These are phyloP conservation scores for Arthrobotrys iridis DNA, from an alignment of 2,329 filamentous ascomycete genomes.

Conservation along the genomic window DNA sequence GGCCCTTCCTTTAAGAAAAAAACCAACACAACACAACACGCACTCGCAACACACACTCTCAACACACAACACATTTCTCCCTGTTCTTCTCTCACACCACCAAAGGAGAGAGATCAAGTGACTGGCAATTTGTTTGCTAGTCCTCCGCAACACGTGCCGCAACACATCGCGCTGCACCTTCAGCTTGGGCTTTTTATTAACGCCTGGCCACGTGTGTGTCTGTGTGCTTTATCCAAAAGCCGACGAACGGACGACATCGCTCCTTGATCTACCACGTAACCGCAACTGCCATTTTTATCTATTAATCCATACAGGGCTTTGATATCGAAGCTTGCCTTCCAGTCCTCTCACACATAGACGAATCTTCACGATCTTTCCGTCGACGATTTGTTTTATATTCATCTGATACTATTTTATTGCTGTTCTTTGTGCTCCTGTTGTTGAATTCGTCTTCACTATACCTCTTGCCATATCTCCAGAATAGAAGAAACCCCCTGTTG, in stretches of 20 bases:
- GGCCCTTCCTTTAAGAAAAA: slow-evolving; percentile 18
- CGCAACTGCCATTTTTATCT: not conserved
- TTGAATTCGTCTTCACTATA: slow-evolving; percentile 18
- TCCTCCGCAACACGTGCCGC: not conserved
- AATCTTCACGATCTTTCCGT: slow-evolving; percentile 15
- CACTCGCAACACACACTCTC: slow-evolving; percentile 1
- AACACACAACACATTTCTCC: slow-evolving; percentile 5
- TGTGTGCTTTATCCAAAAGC: not conserved
- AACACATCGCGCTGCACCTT: slow-evolving; percentile 6
- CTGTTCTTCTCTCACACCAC: not conserved
- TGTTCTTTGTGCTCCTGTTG: slow-evolving; percentile 19
- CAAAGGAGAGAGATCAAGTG: not conserved
- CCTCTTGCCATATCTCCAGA: slow-evolving; percentile 44
- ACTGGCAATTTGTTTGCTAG: not conserved
- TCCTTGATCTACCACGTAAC: not conserved
- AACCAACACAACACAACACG: slow-evolving; percentile 32
- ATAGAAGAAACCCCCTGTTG: slow-evolving; percentile 41
- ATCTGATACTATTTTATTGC: slow-evolving; percentile 35
- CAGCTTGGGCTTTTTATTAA: slow-evolving; percentile 12
- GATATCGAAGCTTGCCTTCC: not conserved
- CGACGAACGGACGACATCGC: not conserved
- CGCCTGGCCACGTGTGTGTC: slow-evolving; percentile 20
- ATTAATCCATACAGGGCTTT: too few relatives aligned
- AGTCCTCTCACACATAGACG: not conserved
- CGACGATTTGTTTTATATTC: slow-evolving; percentile 26